Evolutionary conservation across 2,329 filamentous ascomycete species (phyloP), one percentile per base, ranked within the genome.

Genomic region (Tothia fuscella): DNA sequence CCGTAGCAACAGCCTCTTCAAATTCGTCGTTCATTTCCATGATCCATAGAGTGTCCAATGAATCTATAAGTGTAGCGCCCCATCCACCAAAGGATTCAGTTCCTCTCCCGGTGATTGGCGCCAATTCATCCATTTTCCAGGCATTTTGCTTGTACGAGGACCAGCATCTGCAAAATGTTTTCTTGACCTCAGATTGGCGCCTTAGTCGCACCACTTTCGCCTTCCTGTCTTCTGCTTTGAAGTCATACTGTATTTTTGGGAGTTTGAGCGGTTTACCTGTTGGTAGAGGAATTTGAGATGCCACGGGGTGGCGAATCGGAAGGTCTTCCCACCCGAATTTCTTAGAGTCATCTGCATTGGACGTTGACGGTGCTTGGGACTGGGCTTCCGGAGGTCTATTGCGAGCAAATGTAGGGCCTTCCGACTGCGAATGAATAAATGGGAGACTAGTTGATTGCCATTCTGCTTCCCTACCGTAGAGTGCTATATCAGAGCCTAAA

Each of bases 31-130:
- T 57, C 29, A 78, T 55, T 5, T 58, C 74, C 74, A 79, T 76
- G 33, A 80, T 78, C 64, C 68, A 72, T 3, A 80, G 65, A 0
- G 74, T 76, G 46, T 78, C 75, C 38, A 80, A 62, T 0, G 67
- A 59, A 51, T 80, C 76, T 19, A 80, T 67, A 38, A 79, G 54
- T 0, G 74, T 77, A 3, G 74, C 75, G 1, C 65, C 73, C 66
- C 72, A 76, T 19, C 68, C 67, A 7, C 70, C 69, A 49, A 73
- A 73, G 0, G 58, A 56, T 42, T 70, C 64, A 43, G 63, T 68
- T 14, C 53, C 60, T n/a, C 52, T 51, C 29, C 68, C 70, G 14
- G 61, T 62, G 3, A 74, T 57, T 7, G 71, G 71, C 20, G 56
- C 52, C 6, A 75, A 52, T 53, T 75, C 71, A 46, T 76, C 71